Evolutionary conservation across 306 rosid genomes (phyloP).

Genomic region (Medicago arabica): DNA sequence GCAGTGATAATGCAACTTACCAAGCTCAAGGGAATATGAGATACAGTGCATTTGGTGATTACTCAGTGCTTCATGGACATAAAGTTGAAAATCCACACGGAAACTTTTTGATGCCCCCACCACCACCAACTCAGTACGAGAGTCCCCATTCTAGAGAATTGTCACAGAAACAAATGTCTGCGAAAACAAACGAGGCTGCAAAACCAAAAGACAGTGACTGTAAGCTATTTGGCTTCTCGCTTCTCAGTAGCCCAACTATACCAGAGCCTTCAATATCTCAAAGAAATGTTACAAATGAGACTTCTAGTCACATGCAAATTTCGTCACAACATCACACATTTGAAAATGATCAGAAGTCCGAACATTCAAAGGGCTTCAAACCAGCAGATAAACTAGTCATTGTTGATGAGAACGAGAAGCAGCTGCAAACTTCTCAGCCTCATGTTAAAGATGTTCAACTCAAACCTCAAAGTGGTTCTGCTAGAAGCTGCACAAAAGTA

Average conservation of each 20-base stretch:
- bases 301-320: conserved; percentile 40
- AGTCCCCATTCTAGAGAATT: conserved; percentile 58
- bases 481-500: conserved; percentile 96
- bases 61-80: conserved; percentile 58
- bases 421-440: conserved; percentile 48
- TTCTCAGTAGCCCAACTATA: conserved; percentile 49
- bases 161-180: conserved; percentile 44
- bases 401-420: conserved; percentile 56
- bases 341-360: conserved; percentile 63
- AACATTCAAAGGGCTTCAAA: conserved; percentile 54
- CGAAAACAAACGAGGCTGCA: conserved; percentile 49
- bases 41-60: conserved; percentile 61
- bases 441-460: conserved; percentile 61
- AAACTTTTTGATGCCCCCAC: conserved; percentile 76
- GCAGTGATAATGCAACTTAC: conserved; percentile 48
- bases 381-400: conserved; percentile 46
- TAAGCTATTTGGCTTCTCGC: conserved; percentile 90
- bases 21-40: conserved; percentile 59
- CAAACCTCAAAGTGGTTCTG: conserved; percentile 59
- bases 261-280: conserved; percentile 49
- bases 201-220: conserved; percentile 71
- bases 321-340: conserved; percentile 36
- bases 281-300: conserved; percentile 47
- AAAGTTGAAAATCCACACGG: conserved; percentile 65
- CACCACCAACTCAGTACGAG: conserved; percentile 57